These are phyloP conservation scores for Aristolochia californica DNA, from an alignment of 164 flowering plant species.

Conservation along the genomic window DNA sequence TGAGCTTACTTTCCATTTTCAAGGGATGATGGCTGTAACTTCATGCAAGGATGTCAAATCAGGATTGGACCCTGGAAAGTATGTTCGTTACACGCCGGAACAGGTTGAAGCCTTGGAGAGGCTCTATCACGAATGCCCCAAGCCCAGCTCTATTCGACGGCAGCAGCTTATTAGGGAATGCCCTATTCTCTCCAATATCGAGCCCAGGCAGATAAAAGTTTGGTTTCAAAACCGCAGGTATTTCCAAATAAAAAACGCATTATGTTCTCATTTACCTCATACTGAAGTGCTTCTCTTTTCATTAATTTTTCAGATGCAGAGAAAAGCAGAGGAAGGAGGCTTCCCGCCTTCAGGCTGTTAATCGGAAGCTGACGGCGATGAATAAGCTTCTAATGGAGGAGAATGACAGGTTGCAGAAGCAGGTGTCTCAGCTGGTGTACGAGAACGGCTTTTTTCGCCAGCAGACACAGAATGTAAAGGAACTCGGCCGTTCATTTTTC, in stretches of 20 bases:
- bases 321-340: conserved; percentile 97
- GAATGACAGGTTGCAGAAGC: conserved; percentile 92
- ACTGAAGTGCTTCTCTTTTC: not conserved
- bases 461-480: conserved; percentile 59
- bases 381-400: conserved; percentile 95
- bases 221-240: conserved; percentile 99
- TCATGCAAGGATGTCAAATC: conserved; percentile 79
- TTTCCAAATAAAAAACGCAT: not conserved
- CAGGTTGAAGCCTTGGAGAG: conserved; percentile 98
- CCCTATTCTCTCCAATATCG: conserved; percentile 88
- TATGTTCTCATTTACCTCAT: not conserved
- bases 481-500: not conserved
- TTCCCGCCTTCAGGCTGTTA: conserved; percentile 82
- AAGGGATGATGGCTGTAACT: conserved; percentile 34
- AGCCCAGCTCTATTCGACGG: conserved; percentile 87
- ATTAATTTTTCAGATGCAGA: conserved; percentile 52
- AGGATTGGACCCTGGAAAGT: conserved; percentile 77
- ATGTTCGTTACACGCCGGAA: conserved; percentile 95
- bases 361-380: conserved; percentile 86
- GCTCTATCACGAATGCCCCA: conserved; percentile 92
- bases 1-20: conserved; percentile 7
- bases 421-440: conserved; percentile 84
- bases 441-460: conserved; percentile 87
- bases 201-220: conserved; percentile 96
- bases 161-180: conserved; percentile 95